Base-by-base conservation (phyloP, 2,329 filamentous ascomycete species). In the Fusarium humuli region DNA sequence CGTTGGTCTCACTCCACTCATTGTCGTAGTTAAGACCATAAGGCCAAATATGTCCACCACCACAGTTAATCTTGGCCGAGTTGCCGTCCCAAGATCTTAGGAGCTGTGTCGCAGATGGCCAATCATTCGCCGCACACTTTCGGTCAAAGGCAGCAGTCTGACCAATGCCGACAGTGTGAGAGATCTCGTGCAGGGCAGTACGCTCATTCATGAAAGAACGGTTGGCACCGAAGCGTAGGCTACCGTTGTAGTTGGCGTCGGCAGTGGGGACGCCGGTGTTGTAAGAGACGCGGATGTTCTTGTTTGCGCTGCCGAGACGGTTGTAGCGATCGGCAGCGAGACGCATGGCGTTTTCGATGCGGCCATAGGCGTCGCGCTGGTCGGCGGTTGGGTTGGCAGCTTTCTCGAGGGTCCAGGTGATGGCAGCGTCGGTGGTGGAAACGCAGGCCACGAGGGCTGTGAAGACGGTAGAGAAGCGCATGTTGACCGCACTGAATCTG, bases 91-190 rank as follows among this genome's bases (percentile, higher is more conserved):
- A 85, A 4, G 78, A 77, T 58, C 65, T 75, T 32, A 85, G 76
- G n/a, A 85, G 76, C 13, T 75, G 68, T 41, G 75, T 73, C 2
- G 83, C 83, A 9, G 72, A 76, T 4, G 81, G 75, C 83, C 83
- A 85, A 70, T 83, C 72, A 64, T 78, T 77, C 3, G 81, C 76
- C 1, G 78, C 76, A 71, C 83, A 85, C 34, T 73, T 70, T 14
- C 63, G 53, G 60, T 82, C 70, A 65, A 84, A 85, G 11, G 77
- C 78, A 10, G 72, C 67, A 6, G 82, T 83, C 76, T 82, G 81
- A 0, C 83, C 83, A n/a, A 85, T 77, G 6, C 83, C 83, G 7
- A 85, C 79, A 2, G 83, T 84, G 71, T 85, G 83, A 4, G 82
- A 67, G 45, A 84, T 83, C 76, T 85, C 83, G 69, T 85, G 83